Conservation (phyloP, 257 asterid species). For the Solanum peruvianum region DNA sequence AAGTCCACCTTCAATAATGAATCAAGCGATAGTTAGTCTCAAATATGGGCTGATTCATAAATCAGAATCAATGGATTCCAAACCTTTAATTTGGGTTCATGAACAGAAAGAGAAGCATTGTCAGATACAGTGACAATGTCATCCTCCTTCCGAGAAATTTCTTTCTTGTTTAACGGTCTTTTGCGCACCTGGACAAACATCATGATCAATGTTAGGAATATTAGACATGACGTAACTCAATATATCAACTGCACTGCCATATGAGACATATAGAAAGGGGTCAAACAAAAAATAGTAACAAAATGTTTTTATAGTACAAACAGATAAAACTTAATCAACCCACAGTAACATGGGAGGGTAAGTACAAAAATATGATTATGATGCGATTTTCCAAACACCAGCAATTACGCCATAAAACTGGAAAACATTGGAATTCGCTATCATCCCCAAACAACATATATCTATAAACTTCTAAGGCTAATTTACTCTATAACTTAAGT, state of each 20-base stretch:
- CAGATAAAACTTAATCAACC: background rate
- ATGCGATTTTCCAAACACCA: background rate
- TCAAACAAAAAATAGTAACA: background rate
- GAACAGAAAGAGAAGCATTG: constrained; percentile 69
- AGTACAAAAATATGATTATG: background rate
- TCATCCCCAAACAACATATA: background rate
- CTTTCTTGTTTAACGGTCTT: constrained; percentile 97
- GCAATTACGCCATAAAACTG: background rate
- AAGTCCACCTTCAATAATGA: constrained; percentile 69
- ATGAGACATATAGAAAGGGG: background rate
- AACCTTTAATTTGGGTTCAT: constrained; percentile 96
- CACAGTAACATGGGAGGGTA: background rate
- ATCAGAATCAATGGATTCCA: background rate
- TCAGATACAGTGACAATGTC: constrained; percentile 81
- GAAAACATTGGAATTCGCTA: background rate
- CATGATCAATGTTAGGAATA: background rate
- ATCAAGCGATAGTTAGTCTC: constrained; percentile 19
- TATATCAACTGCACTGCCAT: background rate
- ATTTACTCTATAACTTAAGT: background rate
- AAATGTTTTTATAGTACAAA: background rate
- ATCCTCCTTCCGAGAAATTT: constrained; percentile 79
- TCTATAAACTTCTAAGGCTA: background rate
- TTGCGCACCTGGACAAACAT: constrained; percentile 68
- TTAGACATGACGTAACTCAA: background rate
- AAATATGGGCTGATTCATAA: background rate